Evolutionary conservation across 306 rosid genomes (phyloP).

Genomic region (Ormosia semicastrata): DNA sequence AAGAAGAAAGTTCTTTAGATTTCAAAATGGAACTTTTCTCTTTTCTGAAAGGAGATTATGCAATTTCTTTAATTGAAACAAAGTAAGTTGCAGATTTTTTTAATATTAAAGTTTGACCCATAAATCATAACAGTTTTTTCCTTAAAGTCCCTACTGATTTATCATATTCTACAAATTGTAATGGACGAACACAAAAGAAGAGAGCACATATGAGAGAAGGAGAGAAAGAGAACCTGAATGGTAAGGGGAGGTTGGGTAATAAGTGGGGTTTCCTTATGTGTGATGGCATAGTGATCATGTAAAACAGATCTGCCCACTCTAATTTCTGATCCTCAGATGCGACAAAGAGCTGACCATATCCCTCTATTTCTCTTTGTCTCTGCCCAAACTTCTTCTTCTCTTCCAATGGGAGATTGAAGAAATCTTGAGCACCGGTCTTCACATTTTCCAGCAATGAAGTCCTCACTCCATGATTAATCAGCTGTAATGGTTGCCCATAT

Average conservation of each 20-base stretch:
- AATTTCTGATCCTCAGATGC: conserved; percentile 53
- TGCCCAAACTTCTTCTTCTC: conserved; percentile 42
- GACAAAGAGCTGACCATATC: conserved; percentile 50
- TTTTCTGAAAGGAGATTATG: too few species aligned
- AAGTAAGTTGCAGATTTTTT: too few species aligned
- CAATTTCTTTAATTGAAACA: too few species aligned
- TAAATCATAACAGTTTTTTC: too few species aligned
- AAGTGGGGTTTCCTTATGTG: conserved; percentile 41
- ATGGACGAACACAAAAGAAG: neutral
- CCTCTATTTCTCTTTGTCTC: conserved; percentile 35
- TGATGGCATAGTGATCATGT: conserved; percentile 22
- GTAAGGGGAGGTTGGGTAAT: conserved; percentile 34
- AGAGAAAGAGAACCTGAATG: conserved; percentile 29
- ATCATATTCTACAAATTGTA: too few species aligned
- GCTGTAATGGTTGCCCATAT: neutral
- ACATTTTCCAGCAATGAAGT: conserved; percentile 38
- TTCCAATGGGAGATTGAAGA: conserved; percentile 42
- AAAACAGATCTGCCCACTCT: conserved; percentile 50
- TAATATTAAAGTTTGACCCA: too few species aligned
- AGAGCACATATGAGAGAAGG: neutral
- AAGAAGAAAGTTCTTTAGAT: too few species aligned
- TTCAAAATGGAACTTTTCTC: too few species aligned
- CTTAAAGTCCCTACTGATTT: too few species aligned
- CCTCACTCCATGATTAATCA: conserved; percentile 39
- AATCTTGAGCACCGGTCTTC: conserved; percentile 36